Percentiles rank a stretch among this genome's conserved stretches.
These are phyloP conservation scores for Boletus reticuloceps DNA, from an alignment of 768 basidiomycete species.

Conservation along the genomic window DNA sequence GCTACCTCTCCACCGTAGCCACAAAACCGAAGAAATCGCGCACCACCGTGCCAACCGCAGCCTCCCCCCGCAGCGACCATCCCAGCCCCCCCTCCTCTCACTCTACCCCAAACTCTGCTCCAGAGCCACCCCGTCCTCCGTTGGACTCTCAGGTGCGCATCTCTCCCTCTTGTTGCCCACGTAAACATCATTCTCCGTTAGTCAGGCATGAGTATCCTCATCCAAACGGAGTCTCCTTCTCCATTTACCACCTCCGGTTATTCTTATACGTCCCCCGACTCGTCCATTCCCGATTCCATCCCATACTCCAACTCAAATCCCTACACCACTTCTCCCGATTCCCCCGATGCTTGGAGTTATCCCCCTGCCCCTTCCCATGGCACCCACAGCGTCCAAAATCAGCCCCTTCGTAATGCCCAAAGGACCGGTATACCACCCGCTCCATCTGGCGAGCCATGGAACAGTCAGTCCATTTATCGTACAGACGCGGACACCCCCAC, in stretches of 20 bases:
- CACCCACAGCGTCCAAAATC: conserved; percentile 44
- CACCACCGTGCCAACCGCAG: conserved; percentile 34
- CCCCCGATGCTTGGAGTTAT: conserved; percentile 58
- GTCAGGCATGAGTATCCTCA: conserved; percentile 37
- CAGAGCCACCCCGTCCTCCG: conserved; percentile 33
- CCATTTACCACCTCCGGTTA: conserved; percentile 43
- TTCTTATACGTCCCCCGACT: conserved; percentile 41
- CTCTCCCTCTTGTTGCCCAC: background rate
- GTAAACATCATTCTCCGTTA: conserved; percentile 6
- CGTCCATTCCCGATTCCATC: conserved; percentile 40
- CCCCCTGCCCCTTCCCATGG: conserved; percentile 28
- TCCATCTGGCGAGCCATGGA: conserved; percentile 22
- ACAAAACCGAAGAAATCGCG: conserved; percentile 37
- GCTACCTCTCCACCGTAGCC: conserved; percentile 52
- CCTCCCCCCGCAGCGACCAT: conserved; percentile 32
- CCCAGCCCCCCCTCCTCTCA: conserved; percentile 49
- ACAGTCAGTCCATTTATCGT: conserved; percentile 23
- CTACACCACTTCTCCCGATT: conserved; percentile 42
- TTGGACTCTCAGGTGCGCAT: conserved; percentile 44
- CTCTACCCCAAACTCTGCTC: conserved; percentile 46
- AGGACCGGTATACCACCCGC: conserved; percentile 21
- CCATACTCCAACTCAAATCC: conserved; percentile 42
- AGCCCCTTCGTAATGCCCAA: conserved; percentile 42
- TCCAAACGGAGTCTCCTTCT: conserved; percentile 36
- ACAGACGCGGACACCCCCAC: conserved; percentile 32